Evolutionary conservation across 2,329 filamentous ascomycete species (phyloP).

Genomic region (Blumeria hordei): DNA sequence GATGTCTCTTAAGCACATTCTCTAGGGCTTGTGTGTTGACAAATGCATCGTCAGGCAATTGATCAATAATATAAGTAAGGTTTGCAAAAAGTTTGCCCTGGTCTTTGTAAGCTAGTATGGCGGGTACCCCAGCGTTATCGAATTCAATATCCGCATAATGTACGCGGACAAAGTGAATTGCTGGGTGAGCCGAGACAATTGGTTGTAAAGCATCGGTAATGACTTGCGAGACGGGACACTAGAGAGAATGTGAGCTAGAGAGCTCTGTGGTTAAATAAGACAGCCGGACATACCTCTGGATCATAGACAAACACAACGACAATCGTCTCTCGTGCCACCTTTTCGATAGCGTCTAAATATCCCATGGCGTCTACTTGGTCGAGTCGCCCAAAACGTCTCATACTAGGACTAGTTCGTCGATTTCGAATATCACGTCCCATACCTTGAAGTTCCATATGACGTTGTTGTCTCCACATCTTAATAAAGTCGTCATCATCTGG

Average conservation of each 20-base stretch:
- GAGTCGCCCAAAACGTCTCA: slow-evolving; percentile 53
- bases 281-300: slow-evolving; percentile 37
- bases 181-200: slow-evolving; percentile 45
- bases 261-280: slow-evolving; percentile 5
- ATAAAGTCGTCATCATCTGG: slow-evolving; percentile 59
- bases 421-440: slow-evolving; percentile 32
- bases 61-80: slow-evolving; percentile 63
- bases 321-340: slow-evolving; percentile 52
- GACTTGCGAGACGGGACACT: slow-evolving; percentile 58
- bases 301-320: slow-evolving; percentile 92
- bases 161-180: slow-evolving; percentile 71
- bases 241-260: slow-evolving; percentile 9
- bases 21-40: slow-evolving; percentile 30
- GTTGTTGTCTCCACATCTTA: slow-evolving; percentile 58
- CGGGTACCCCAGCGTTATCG: slow-evolving; percentile 67
- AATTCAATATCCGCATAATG: slow-evolving; percentile 87
- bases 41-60: slow-evolving; percentile 47
- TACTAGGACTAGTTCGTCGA: slow-evolving; percentile 50
- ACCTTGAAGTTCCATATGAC: slow-evolving; percentile 52
- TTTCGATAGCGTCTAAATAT: slow-evolving; percentile 92
- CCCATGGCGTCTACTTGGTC: slow-evolving; percentile 72
- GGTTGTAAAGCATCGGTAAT: slow-evolving; percentile 58
- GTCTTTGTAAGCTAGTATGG: slow-evolving; percentile 68
- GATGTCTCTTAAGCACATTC: slow-evolving; percentile 23
- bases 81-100: slow-evolving; percentile 78